Percentiles rank a stretch among this genome's conserved stretches.
Evolutionary conservation across 176 grass and related monocot species (phyloP).

Genomic region (Avena sativa): DNA sequence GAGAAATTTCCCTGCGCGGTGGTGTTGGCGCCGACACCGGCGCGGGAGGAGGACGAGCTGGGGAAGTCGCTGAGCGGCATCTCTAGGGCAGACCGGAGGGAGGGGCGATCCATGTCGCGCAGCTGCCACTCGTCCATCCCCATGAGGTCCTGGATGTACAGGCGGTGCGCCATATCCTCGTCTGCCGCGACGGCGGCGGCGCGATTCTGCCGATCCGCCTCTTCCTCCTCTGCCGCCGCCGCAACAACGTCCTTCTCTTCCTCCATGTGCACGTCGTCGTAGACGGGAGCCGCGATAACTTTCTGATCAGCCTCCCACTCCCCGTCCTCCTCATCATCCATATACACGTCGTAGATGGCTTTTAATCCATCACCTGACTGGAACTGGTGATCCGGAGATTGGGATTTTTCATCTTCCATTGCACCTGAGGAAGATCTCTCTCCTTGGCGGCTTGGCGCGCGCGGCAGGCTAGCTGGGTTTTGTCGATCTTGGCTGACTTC

Average conservation of each 20-base stretch:
- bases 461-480: not conserved
- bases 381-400: not conserved
- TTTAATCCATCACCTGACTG: not conserved
- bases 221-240: not conserved
- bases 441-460: not conserved
- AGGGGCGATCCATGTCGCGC: not conserved
- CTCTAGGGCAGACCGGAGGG: not conserved
- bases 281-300: not conserved
- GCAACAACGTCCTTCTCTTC: not conserved
- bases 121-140: not conserved
- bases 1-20: no score
- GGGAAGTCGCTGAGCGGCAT: not conserved
- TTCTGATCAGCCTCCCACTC: not conserved
- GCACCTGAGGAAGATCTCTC: not conserved
- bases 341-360: not conserved
- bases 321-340: not conserved
- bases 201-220: not conserved
- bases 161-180: not conserved
- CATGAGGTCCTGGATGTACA: slow-evolving; percentile 6
- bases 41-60: not conserved
- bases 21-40: not conserved
- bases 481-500: not conserved
- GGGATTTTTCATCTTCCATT: slow-evolving; percentile 17
- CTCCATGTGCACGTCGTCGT: not conserved
- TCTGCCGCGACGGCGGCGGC: not conserved